Conservation (phyloP, 2,329 filamentous ascomycete species). For the Calonectria hongkongensis region DNA sequence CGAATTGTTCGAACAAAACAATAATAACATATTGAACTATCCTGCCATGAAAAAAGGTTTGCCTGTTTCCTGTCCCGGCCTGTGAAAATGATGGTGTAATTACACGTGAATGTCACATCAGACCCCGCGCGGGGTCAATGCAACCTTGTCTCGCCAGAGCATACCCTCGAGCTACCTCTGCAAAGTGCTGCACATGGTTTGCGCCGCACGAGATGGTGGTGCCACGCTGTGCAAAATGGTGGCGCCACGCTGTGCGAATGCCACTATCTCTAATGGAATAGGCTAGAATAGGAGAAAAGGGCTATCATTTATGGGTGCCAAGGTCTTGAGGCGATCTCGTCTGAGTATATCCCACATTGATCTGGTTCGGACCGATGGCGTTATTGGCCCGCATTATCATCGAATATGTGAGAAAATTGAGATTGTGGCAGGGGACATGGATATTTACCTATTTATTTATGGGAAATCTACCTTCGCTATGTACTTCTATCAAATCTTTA, state of each 20-base stretch:
- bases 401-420: not conserved
- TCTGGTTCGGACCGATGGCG: not conserved
- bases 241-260: too few relatives aligned
- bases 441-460: not conserved
- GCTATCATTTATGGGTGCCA: too few relatives aligned
- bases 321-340: not conserved
- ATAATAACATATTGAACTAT: too few relatives aligned
- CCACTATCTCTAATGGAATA: not conserved
- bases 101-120: not conserved
- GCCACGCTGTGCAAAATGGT: not conserved
- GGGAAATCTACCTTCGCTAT: not conserved
- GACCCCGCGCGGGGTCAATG: not conserved
- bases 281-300: not conserved
- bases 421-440: not conserved
- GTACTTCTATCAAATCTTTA: not conserved
- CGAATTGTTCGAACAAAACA: too few relatives aligned
- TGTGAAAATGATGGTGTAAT: constrained; percentile 1
- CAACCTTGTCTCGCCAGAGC: not conserved
- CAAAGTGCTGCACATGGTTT: not conserved
- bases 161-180: too few relatives aligned
- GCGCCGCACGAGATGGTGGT: not conserved
- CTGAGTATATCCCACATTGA: not conserved
- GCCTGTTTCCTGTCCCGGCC: not conserved
- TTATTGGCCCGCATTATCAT: constrained; percentile 19
- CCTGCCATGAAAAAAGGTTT: not conserved